Evolutionary conservation across 2,329 filamentous ascomycete species (phyloP), one percentile per base, ranked within the genome.

Genomic region (Eutypa lata): DNA sequence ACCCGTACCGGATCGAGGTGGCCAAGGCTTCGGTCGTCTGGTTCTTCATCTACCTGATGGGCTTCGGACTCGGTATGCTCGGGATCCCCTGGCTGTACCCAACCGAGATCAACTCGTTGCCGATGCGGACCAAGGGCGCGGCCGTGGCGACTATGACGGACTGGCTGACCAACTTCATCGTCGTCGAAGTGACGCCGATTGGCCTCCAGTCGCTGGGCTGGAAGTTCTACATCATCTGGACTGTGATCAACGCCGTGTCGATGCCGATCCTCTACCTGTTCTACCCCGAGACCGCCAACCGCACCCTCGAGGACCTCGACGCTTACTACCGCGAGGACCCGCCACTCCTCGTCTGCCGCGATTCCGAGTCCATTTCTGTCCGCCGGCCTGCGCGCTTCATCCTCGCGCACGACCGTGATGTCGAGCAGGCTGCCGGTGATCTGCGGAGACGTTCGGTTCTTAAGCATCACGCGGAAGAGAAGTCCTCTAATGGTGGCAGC

Each of bases 201-300:
- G 65, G 65, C 3, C 58, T 66, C 14, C 62, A 73, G 21, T 77
- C 71, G 28, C 65, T 80, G 0, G 70, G 72, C 2, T 81, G 76
- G 71, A 73, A 72, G 50, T 80, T 76, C 61, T 81, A 76, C 64
- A 71, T 80, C 44, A 73, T 81, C 44, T 82, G 74, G 72, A 70
- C 73, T 2, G 70, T 75, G 11, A 72, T 75, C 48, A 76, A 74
- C 61, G 70, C 71, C 37, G 54, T 70, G 0, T 73, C 73, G 37
- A 10, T 77, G 24, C 75, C 74, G 0, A 68, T 73, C 47, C 73
- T 73, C 1, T 77, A 73, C 58, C 67, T 76, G 45, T 70, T 77
- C 57, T 77, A 75, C 50, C 74, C 73, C 0, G 75, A 77, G 55
- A 76, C 75, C 1, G 55, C 59, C 21, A 59, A 63, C 49, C 54